Percentiles rank a stretch among this genome's conserved stretches.
Evolutionary conservation across 345 rosid species (phyloP).

Genomic region (Firmiana major): DNA sequence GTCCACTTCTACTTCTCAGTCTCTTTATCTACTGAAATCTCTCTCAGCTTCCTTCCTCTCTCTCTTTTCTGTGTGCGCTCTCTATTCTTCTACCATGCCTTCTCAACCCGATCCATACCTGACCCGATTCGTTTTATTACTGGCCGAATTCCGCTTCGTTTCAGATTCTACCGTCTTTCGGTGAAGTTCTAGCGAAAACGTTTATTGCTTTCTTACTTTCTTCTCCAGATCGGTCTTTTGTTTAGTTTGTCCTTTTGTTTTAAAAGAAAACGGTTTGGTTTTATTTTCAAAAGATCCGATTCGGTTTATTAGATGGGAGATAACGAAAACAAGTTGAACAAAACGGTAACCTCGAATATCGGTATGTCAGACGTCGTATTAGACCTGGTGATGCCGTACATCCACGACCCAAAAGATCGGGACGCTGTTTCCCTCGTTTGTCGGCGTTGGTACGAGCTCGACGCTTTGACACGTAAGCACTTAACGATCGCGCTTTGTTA

Average conservation of each 20-base stretch:
- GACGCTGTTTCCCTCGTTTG: slow-evolving; percentile 79
- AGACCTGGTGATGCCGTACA: slow-evolving; percentile 57
- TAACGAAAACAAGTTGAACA: slow-evolving; percentile 26
- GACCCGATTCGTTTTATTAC: slow-evolving; percentile 8
- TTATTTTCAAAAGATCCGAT: neutral
- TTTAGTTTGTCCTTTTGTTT: neutral
- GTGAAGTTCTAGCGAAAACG: neutral
- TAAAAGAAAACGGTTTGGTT: neutral
- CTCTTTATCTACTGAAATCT: neutral
- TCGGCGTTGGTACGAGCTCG: slow-evolving; percentile 68
- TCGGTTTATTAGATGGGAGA: slow-evolving; percentile 38
- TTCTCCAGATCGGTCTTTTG: neutral
- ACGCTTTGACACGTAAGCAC: slow-evolving; percentile 74
- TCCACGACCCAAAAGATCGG: slow-evolving; percentile 67
- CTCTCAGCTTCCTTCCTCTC: neutral
- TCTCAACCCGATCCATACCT: neutral
- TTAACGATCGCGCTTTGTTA: slow-evolving; percentile 82
- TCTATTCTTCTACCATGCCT: neutral
- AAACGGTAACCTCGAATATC: neutral
- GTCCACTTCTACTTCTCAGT: neutral
- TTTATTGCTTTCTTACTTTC: neutral
- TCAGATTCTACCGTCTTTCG: slow-evolving; percentile 8
- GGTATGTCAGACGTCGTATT: slow-evolving; percentile 56
- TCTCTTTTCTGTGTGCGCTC: neutral
- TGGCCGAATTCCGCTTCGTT: neutral